Conservation (phyloP, 179 eudicot species). For the Nepenthes alata region DNA sequence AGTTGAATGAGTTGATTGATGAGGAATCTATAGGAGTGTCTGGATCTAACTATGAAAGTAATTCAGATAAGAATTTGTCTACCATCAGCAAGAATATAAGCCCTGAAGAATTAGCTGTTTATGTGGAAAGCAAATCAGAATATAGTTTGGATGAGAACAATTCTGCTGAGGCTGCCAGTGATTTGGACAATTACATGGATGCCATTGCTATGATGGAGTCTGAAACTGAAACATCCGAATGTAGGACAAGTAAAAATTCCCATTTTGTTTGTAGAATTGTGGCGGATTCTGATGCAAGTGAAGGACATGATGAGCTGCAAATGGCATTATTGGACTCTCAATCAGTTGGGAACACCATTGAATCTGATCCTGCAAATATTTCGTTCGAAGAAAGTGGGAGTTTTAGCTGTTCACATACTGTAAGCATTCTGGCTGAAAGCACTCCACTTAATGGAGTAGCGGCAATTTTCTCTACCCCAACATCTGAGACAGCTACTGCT, state of each 20-base stretch:
- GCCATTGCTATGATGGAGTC: constrained; percentile 79
- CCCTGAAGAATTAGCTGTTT: constrained; percentile 32
- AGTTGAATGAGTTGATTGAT: constrained; percentile 19
- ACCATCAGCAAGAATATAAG: constrained; percentile 12
- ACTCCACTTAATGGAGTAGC: constrained; percentile 20
- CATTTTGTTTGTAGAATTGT: constrained; percentile 18
- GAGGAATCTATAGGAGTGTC: constrained; percentile 13
- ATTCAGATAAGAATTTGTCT: constrained; percentile 11
- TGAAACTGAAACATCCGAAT: constrained; percentile 74
- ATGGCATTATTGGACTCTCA: constrained; percentile 40
- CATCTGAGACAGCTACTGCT: constrained; percentile 18
- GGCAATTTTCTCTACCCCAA: constrained; percentile 14
- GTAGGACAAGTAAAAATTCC: constrained; percentile 23
- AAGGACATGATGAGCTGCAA: constrained; percentile 21
- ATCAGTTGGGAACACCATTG: constrained; percentile 46
- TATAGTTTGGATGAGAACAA: constrained; percentile 22
- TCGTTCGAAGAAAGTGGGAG: constrained; percentile 29
- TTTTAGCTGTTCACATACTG: constrained; percentile 40
- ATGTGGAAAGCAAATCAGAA: constrained; percentile 31
- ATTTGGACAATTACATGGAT: constrained; percentile 68
- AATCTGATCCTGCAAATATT: constrained; percentile 42
- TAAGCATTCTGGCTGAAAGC: constrained; percentile 29
- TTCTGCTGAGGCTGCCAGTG: constrained; percentile 70
- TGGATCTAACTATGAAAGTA: constrained; percentile 9
- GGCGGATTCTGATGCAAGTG: constrained; percentile 48